Conservation (phyloP, 2,329 filamentous ascomycete species). For the Septoria linicola region DNA sequence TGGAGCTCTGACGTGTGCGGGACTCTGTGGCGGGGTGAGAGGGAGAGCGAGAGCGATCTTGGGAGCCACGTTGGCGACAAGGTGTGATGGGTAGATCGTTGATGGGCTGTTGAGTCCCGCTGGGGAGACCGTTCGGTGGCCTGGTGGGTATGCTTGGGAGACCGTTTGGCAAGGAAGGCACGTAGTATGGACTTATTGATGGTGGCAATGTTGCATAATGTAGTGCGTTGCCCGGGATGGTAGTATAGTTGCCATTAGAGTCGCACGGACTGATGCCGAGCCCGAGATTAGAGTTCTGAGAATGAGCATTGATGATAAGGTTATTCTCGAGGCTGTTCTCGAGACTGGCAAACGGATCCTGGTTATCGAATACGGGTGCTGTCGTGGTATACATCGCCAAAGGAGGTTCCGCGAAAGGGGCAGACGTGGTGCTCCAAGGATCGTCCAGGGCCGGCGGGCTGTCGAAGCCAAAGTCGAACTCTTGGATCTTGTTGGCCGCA, state of each 20-base stretch:
- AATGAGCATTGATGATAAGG: conserved; percentile 13
- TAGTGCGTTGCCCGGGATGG: conserved; percentile 14
- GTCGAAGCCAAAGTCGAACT: conserved; percentile 38
- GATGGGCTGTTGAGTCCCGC: neutral
- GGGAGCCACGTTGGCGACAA: conserved; percentile 23
- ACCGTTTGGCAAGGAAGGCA: conserved; percentile 30
- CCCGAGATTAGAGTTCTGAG: conserved; percentile 26
- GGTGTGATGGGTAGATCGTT: conserved; percentile 23
- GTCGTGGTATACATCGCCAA: conserved; percentile 16
- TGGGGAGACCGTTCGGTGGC: neutral
- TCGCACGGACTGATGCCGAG: conserved; percentile 39
- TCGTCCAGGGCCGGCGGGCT: conserved; percentile 25
- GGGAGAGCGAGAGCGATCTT: conserved; percentile 22
- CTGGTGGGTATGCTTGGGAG: conserved; percentile 21
- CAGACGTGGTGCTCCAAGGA: conserved; percentile 19
- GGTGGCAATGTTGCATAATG: conserved; percentile 4
- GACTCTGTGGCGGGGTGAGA: conserved; percentile 32
- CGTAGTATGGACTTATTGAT: conserved; percentile 19
- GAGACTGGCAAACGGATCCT: conserved; percentile 28
- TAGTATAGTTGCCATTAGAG: conserved; percentile 28
- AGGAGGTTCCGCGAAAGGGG: conserved; percentile 23
- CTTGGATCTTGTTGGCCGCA: conserved; percentile 29
- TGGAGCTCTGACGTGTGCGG: conserved; percentile 24
- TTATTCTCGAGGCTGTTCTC: conserved; percentile 15
- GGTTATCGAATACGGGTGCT: conserved; percentile 19